These are phyloP conservation scores for Phlegmacium glaucopus DNA, from an alignment of 768 basidiomycete genomes.

Conservation along the genomic window DNA sequence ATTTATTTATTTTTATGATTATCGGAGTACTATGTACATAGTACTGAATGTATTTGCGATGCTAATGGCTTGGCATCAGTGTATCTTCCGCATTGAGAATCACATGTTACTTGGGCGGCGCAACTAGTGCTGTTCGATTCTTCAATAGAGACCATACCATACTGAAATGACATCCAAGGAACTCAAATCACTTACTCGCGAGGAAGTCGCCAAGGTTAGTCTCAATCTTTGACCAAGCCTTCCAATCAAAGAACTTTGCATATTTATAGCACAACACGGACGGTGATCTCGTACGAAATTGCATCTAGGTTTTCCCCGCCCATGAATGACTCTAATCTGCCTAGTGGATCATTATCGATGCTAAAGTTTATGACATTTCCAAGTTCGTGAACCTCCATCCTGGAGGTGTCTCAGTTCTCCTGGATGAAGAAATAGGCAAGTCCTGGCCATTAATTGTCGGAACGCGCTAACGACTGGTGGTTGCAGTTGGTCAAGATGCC, in stretches of 20 bases:
- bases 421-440: constrained; percentile 74
- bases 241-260: background rate
- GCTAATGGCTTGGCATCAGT: too few relatives aligned
- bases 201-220: constrained; percentile 41
- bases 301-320: background rate
- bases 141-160: background rate
- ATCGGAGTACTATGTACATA: background rate
- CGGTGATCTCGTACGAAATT: constrained; percentile 52
- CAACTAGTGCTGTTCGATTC: too few relatives aligned
- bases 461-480: background rate
- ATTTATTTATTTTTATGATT: too few relatives aligned
- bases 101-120: background rate
- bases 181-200: constrained; percentile 34
- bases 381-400: constrained; percentile 85
- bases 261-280: constrained; percentile 64
- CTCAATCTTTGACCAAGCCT: too few relatives aligned
- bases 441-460: constrained; percentile 5
- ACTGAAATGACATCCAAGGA: constrained; percentile 31
- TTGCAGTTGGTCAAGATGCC: constrained; percentile 80
- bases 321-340: background rate
- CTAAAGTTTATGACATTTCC: constrained; percentile 80
- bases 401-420: constrained; percentile 75
- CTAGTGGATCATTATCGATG: constrained; percentile 85
- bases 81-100: background rate
- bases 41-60: too few relatives aligned